Base-by-base conservation (phyloP, 2,329 filamentous ascomycete species). In the Claviceps sp. region DNA sequence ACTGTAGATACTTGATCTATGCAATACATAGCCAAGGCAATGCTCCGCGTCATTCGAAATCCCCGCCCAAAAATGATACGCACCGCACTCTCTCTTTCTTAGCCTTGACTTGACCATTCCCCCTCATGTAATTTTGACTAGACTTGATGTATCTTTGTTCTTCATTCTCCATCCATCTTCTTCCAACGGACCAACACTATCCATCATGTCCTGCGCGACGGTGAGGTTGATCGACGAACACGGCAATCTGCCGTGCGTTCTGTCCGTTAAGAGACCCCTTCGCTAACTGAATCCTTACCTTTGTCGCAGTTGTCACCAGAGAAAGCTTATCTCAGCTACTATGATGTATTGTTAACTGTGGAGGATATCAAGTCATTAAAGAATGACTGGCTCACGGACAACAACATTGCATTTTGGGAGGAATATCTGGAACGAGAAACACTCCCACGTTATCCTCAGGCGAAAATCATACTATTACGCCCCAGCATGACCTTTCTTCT, bases 351-450 rank as follows among this genome's bases (percentile, higher is more conserved):
- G 48, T 58, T 97, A 59, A 95, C 87, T 49, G 81, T 84, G 65
- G 88, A 93, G 65, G 93, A 98, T 68, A 80, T 97, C 59, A 86
- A 90, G 65, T 84, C 85, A 16, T 79, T 98, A 54, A 89, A 87
- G 69, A 77, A 87, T 68, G 93, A 96, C 74, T 98, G 93, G 93
- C 75, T 98, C 50, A 96, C 91, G 44, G 93, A 98, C 67, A 96
- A 95, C 72, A 90, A 89, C 60, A 97, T 98, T 59, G 85, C 89
- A 49, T 97, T 98, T 66, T 98, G 93, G 91, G 87, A 97, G 77
- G 91, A 97, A 77, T 95, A 82, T 65, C 82, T 98, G 58, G 93
- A 98, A 68, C 87, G 83, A 56, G 91, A 97, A 72, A 83, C 89
- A 55, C 82, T 98, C 30, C 74, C 75, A 34, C 80, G 82, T 60